These are phyloP conservation scores for Rutstroemia sp. DNA, from an alignment of 2,329 filamentous ascomycete genomes.

Conservation along the genomic window DNA sequence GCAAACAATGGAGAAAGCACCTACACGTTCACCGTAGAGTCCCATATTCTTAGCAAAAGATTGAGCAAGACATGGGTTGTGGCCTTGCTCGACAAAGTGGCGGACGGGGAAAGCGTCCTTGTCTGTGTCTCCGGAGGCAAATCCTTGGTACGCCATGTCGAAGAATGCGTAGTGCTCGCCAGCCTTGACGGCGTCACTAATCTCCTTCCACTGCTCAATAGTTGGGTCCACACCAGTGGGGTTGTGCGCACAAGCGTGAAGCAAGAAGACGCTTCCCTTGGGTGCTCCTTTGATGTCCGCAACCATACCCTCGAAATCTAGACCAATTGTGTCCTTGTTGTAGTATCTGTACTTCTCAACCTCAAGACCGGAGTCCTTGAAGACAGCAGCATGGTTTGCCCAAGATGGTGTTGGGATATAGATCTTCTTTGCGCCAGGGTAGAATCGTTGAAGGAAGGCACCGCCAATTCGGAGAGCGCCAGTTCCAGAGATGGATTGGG, in stretches of 20 bases:
- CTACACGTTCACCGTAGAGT: slow-evolving; percentile 96
- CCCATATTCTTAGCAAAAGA: slow-evolving; percentile 99
- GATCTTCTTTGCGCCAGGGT: slow-evolving; percentile 85
- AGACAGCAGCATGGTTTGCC: slow-evolving; percentile 97
- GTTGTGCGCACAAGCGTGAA: slow-evolving; percentile 98
- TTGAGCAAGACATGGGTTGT: slow-evolving; percentile 81
- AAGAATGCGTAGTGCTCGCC: slow-evolving; percentile 92
- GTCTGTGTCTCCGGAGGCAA: slow-evolving; percentile 86
- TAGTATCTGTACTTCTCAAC: slow-evolving; percentile 98
- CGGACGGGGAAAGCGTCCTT: slow-evolving; percentile 89
- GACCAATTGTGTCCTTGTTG: slow-evolving; percentile 95
- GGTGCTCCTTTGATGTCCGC: slow-evolving; percentile 85
- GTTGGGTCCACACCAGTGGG: slow-evolving; percentile 95
- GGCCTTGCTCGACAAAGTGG: slow-evolving; percentile 87
- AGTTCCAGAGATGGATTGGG: slow-evolving; percentile 96
- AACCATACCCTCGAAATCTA: slow-evolving; percentile 93
- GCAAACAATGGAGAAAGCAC: slow-evolving; percentile 89
- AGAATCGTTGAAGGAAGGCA: slow-evolving; percentile 88
- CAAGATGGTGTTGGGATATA: slow-evolving; percentile 95
- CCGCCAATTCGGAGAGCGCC: slow-evolving; percentile 92
- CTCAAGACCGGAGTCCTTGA: slow-evolving; percentile 83
- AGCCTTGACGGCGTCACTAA: slow-evolving; percentile 79
- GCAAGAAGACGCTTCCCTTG: slow-evolving; percentile 78
- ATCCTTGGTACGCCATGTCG: slow-evolving; percentile 99
- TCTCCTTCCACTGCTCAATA: slow-evolving; percentile 83